Base-by-base conservation (phyloP, 441 rosid genomes). In the Erysimum pusillum region DNA sequence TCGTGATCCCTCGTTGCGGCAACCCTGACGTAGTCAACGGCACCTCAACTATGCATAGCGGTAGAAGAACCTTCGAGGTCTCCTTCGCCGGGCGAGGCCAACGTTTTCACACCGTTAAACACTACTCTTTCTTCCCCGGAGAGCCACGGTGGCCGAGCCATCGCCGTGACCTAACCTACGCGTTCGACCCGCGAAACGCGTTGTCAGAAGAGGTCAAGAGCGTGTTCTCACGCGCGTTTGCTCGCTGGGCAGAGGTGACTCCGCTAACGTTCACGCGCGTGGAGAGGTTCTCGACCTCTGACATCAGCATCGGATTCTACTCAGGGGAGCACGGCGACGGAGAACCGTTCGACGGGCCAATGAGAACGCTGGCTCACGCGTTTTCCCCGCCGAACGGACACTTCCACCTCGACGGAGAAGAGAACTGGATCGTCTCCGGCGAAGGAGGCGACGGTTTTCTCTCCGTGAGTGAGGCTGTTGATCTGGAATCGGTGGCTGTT, bases 361-460 rank as follows among this genome's bases (percentile, higher is more conserved):
- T 88, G 58, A 93, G 97, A 67, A 92, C 96, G 9, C 69, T 94
- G 17, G 97, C 97, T 0, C 99, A 94, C 73, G 92, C 99, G 18
- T 94, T 92, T 69, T 92, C 99, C 1, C 99, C 99, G 28, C 85
- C 94, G 0, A 86, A 51, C 22, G 97, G 97, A 20, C 75, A 70
- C 53, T 71, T 92, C 59, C 98, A 94, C 51, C 81, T 94, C 5
- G 98, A 94, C 80, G 3, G 5, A 0, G 92, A 79, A 2, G 98
- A 94, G 86, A 77, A 82, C 45, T 94, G 98, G 97, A 80, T 90
- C 4, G 78, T 92, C n/a, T 62, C 86, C 28, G 83, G 82, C 2
- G 86, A 79, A 6, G 62, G 62, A 0, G 54, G 64, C 0, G 67
- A 71, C 22, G 59, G 41, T n/a, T n/a, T 49, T 46, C 67, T 84